Base-by-base conservation (phyloP, 2,329 filamentous ascomycete species). In the Teratosphaeria pseudoeucalypti region DNA sequence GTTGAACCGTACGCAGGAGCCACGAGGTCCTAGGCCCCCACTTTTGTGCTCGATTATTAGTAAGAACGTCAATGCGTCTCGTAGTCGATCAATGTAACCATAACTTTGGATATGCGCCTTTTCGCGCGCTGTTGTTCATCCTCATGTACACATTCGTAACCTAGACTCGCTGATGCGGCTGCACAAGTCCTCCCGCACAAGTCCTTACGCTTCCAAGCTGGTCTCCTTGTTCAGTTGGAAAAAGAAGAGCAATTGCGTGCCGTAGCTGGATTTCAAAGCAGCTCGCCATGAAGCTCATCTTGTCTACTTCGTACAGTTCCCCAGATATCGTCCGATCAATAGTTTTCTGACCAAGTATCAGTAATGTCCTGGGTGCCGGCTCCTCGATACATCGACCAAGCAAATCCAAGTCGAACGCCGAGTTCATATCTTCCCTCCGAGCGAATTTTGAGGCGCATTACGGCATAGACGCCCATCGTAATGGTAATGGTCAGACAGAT, bases 361-460 rank as follows among this genome's bases (percentile, higher is more conserved):
- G 84, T 71, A 96, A 95, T 78, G 88, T 95, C 73, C 90, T 95
- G 82, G 87, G 87, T 68, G 86, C 85, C 64, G 89, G 89, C 60
- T 88, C 90, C 55, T 87, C 96, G 63, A 87, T 96, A 73, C 86
- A 90, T 63, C 89, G 89, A 69, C 85, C 87, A 16, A 82, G 86
- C 61, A 83, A 84, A 65, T 86, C 86, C 71, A 90, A 92, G 72
- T 96, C 92, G 58, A 97, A 97, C 73, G 86, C 92, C 67, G 94
- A 99, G 75, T 84, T 99, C 67, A 88, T 91, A 64, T 92, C 90
- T 70, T 90, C 91, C 2, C 83, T 99, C 19, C 88, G 89, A 67
- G 85, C 86, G 70, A 96, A 92, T 75, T 90, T 97, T 73, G 68
- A 67, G 47, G 63, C 67, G 63, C 66, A 71, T 34, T 64, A 64